A percentile compares a stretch with the other conserved stretches of the same genome.
Conservation (phyloP, 2,329 filamentous ascomycete genomes). For the Aspergillus melleus region DNA sequence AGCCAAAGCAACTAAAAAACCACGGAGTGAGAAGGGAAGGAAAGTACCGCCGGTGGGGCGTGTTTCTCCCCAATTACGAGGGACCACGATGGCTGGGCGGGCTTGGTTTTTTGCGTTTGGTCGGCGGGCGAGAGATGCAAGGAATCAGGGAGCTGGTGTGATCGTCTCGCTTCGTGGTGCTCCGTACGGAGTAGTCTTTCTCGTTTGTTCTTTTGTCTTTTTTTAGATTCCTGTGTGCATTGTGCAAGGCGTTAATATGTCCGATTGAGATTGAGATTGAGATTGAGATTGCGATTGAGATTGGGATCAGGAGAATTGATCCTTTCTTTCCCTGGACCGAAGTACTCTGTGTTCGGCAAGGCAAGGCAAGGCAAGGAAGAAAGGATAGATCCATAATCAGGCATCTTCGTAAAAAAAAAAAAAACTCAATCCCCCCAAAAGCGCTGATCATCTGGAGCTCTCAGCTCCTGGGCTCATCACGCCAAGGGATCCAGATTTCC, state of each 20-base stretch:
- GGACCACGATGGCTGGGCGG: conserved; percentile 13
- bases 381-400: background rate
- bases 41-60: background rate
- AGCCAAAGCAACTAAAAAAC: no score
- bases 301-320: no score
- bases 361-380: no score
- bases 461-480: background rate
- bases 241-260: background rate
- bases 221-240: no score
- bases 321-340: no score
- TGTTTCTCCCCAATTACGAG: conserved; percentile 13
- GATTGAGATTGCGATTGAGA: background rate
- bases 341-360: no score
- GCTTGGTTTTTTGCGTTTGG: background rate
- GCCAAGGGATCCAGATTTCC: conserved; percentile 18
- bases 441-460: conserved; percentile 16
- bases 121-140: no score
- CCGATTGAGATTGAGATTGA: background rate
- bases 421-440: background rate
- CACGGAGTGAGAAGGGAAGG: background rate
- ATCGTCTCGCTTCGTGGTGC: no score
- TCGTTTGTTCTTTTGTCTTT: no score
- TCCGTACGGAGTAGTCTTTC: no score
- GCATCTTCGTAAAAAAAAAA: background rate
- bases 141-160: background rate